These are phyloP conservation scores for Camelina hispida DNA, from an alignment of 345 rosid genomes.

Conservation along the genomic window DNA sequence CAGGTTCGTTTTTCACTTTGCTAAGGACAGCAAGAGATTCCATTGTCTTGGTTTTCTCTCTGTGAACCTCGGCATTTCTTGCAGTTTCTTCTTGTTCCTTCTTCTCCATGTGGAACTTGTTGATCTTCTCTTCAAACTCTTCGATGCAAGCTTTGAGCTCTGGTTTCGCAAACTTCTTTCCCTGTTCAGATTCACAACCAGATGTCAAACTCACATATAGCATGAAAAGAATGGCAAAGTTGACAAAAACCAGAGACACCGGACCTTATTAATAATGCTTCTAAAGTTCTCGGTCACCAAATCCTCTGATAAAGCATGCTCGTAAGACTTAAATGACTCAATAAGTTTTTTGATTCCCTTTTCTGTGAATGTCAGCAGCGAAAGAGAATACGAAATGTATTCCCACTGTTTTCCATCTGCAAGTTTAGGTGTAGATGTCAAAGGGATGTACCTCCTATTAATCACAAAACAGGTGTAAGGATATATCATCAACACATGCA, in stretches of 20 bases:
- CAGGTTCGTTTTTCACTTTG: conserved; percentile 54
- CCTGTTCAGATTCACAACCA: conserved; percentile 54
- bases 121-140: conserved; percentile 95
- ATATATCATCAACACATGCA: conserved; percentile 24
- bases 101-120: conserved; percentile 83
- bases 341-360: conserved; percentile 92
- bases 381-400: conserved; percentile 89
- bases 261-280: conserved; percentile 89
- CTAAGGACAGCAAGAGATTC: conserved; percentile 47
- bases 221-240: conserved; percentile 22
- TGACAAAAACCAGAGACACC: conserved; percentile 30
- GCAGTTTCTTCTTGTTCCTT: conserved; percentile 95
- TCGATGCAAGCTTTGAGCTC: conserved; percentile 87
- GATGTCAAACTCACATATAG: conserved; percentile 28
- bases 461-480: not conserved
- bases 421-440: conserved; percentile 40
- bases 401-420: conserved; percentile 93
- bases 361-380: conserved; percentile 90
- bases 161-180: conserved; percentile 94
- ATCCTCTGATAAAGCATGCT: conserved; percentile 81
- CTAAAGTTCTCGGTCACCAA: conserved; percentile 83
- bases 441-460: conserved; percentile 1
- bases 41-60: conserved; percentile 58
- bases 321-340: conserved; percentile 83
- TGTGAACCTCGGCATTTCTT: conserved; percentile 83